Evolutionary conservation across 202 grass and related monocot genomes (phyloP), one percentile per base, ranked within the genome.

Genomic region (Carex arenaria): DNA sequence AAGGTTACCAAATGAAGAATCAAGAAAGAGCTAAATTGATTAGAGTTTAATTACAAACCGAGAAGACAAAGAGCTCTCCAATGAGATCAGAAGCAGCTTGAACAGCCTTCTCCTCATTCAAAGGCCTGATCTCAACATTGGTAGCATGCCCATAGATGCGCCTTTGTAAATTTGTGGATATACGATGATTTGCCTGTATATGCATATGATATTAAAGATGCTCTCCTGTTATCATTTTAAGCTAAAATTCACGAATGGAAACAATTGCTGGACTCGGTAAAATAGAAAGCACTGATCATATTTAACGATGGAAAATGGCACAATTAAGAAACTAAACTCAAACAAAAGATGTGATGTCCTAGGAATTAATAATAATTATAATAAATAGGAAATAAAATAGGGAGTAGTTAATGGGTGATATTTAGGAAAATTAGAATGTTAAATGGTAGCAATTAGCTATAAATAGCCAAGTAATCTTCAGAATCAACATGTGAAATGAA

Each of bases 41-140:
- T 83, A 73, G 81, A 61, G 84, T 40, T 81, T 11, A 78, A 66
- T 83, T 84, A 84, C 86, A 69, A 89, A 94, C 94, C 84, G 92
- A 94, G 86, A 97, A 97, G 72, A 97, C 90, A 82, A 97, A 97
- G 49, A 97, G 72, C 67, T 97, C 94, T 51, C 94, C 94, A 64
- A 97, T 94, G 71, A 97, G 92, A 85, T 97, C 94, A 10, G 88
- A 71, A 89, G 94, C 92, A 84, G 90, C 90, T 87, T 97, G 92
- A 89, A 97, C 92, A 89, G 94, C 94, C 82, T 92, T 97, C 85
- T 97, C 94, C 79, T 97, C 92, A 79, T 97, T 90, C 82, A 97
- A 67, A 2, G 94, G 94, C 45, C 90, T 85, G 64, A 97, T 89
- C 73, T 83, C 92, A 38, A 92, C 94, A 75, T 82, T 70, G 26